Percentiles rank a stretch among this genome's conserved stretches.
phyloP scores from a whole-genome alignment of 495 filamentous ascomycete genomes.

The Alectoria sarmentosa region DNA sequence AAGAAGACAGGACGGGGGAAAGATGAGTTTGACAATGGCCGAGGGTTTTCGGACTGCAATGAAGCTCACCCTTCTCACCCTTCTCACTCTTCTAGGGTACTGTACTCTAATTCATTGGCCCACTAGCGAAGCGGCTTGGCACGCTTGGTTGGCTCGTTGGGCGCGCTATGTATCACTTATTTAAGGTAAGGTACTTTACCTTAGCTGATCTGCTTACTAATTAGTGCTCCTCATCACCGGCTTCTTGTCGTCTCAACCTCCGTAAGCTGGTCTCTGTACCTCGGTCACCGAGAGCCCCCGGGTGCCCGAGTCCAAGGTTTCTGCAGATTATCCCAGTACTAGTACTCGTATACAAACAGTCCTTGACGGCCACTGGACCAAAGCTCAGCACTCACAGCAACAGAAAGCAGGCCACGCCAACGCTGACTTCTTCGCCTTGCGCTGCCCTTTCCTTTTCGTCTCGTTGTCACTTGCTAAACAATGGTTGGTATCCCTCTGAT shows the following conservation, averaged over 20 bases:
- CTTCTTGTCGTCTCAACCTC: background rate
- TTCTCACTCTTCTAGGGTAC: background rate
- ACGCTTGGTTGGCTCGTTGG: background rate
- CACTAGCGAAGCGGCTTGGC: background rate
- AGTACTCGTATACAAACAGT: no score
- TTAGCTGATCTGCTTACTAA: no score
- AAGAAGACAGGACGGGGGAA: background rate
- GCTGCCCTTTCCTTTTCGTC: background rate
- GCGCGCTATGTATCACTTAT: no score
- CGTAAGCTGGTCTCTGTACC: background rate
- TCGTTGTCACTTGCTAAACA: background rate
- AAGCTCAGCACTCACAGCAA: background rate
- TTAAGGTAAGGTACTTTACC: no score
- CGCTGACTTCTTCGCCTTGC: background rate
- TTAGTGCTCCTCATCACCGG: background rate
- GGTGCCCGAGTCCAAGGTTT: no score
- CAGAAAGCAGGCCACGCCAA: background rate
- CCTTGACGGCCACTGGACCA: background rate
- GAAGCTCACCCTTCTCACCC: background rate
- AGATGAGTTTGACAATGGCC: constrained; percentile 1
- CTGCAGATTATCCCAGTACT: no score
- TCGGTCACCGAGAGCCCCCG: constrained; percentile 1
- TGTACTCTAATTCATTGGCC: background rate
- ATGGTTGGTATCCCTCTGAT: background rate
- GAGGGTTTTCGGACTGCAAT: background rate